Conservation (phyloP, 2,329 filamentous ascomycete species). For the Xylaria sp. region DNA sequence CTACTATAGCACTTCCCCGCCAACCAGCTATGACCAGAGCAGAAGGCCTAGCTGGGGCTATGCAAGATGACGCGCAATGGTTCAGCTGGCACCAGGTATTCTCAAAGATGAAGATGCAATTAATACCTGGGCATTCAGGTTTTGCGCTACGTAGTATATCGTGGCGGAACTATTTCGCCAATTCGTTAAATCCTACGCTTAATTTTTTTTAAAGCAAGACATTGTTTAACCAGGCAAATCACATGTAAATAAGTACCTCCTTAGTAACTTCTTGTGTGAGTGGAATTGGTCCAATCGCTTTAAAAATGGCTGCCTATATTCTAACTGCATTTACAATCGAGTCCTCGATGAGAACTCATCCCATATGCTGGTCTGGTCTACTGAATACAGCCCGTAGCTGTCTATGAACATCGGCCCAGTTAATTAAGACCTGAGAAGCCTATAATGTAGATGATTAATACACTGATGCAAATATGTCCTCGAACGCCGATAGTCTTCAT, state of each 20-base stretch:
- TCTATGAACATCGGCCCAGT: conserved; percentile 27
- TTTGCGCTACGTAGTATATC: not conserved
- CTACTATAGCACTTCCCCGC: conserved; percentile 18
- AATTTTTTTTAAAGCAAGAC: too few species aligned
- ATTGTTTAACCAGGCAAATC: too few species aligned
- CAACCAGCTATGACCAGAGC: not conserved
- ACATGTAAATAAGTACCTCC: not conserved
- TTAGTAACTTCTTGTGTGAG: too few species aligned
- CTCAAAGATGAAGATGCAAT: not conserved
- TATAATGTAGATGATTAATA: conserved; percentile 35
- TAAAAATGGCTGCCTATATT: conserved; percentile 30
- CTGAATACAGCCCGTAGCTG: conserved; percentile 26
- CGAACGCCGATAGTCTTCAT: conserved; percentile 45
- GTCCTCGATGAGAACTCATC: not conserved
- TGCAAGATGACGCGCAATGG: conserved; percentile 28
- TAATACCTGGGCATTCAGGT: not conserved
- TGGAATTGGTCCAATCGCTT: not conserved
- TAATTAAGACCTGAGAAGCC: conserved; percentile 17
- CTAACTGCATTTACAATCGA: conserved; percentile 34
- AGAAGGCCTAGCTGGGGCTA: conserved; percentile 10
- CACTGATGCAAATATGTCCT: conserved; percentile 26
- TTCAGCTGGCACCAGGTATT: not conserved
- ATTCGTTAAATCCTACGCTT: not conserved
- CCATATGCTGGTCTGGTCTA: conserved; percentile 25
- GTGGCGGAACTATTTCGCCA: not conserved